Base-by-base conservation (phyloP, 768 basidiomycete genomes). In the Gloeophyllum trabeum region DNA sequence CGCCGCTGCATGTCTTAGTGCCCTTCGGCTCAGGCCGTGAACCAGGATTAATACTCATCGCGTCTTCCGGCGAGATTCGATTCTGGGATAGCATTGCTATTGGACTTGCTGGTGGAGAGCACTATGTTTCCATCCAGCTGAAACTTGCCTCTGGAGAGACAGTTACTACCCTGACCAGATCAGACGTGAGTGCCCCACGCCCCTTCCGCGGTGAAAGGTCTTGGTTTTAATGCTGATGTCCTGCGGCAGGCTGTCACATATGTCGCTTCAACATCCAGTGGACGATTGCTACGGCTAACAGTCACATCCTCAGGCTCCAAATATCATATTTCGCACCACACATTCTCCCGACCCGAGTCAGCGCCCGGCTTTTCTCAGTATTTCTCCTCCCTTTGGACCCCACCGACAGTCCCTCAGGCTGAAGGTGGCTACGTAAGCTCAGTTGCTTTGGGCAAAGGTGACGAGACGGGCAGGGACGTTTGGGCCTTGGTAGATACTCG, bases 31-130 rank as follows among this genome's bases (percentile, higher is more conserved):
- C 69, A 3, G 69, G 75, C 10, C 75, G 85, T 32, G 92, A 97
- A 61, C 92, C 92, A 3, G 91, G 91, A 20, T 73, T 94, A 28
- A 76, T 96, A 34, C 71, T 93, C 40, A 62, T 87, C 39, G 82
- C 83, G 5, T 62, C 73, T 4, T 62, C 70, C 0, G 92, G 92
- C 3, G 66, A 78, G 48, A 62, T 89, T 43, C 76, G 86, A 26
- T 86, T 88, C 56, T 97, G 92, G 92, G 81, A 91, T 43, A 82
- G 79, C 46, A 81, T 93, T 34, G 80, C 80, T 3, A 84, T 81
- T 45, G 86, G 86, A 13, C 72, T 90, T 12, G 83, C 87, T 2
- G 86, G 87, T 10, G 86, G 84, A 6, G 74, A 83, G 26, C 76
- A 76, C 46, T 82, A 69, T 52, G 67, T 69, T 6, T 68, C 71